A percentile compares a stretch with the other conserved stretches of the same genome.
These are phyloP conservation scores for Viola odorata DNA, from an alignment of 345 rosid genomes.

Conservation along the genomic window DNA sequence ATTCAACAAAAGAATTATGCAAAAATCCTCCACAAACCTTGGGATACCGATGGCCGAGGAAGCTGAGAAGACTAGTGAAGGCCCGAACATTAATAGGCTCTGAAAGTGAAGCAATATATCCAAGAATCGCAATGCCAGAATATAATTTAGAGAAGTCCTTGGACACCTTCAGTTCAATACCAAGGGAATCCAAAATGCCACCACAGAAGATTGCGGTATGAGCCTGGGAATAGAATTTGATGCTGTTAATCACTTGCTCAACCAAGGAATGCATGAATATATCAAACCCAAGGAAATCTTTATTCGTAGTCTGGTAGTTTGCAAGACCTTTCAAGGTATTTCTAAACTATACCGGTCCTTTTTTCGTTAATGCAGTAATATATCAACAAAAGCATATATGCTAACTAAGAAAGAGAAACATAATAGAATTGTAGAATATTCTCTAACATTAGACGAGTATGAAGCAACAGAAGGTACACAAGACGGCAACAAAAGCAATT, in stretches of 20 bases:
- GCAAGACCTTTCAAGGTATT: neutral
- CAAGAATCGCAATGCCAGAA: conserved; percentile 69
- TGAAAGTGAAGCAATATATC: conserved; percentile 57
- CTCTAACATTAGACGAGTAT: too few species aligned
- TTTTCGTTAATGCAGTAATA: too few species aligned
- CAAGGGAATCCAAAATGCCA: conserved; percentile 62
- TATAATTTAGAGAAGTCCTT: conserved; percentile 74
- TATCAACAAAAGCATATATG: too few species aligned
- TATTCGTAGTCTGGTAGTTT: neutral
- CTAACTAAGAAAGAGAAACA: too few species aligned
- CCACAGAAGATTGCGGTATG: conserved; percentile 43
- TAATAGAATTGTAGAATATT: too few species aligned
- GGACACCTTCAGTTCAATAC: conserved; percentile 56
- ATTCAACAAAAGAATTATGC: too few species aligned
- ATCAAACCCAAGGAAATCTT: neutral
- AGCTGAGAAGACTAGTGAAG: conserved; percentile 54
- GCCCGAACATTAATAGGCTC: conserved; percentile 51
- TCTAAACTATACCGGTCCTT: too few species aligned
- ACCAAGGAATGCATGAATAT: neutral
- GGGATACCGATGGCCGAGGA: conserved; percentile 77
- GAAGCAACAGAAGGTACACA: too few species aligned
- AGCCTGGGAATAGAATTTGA: conserved; percentile 36
- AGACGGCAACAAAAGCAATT: too few species aligned
- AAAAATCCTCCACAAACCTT: conserved; percentile 39
- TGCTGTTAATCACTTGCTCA: neutral